Base-by-base conservation (phyloP, 2,329 filamentous ascomycete genomes). In the Fusarium gaditjirri region DNA sequence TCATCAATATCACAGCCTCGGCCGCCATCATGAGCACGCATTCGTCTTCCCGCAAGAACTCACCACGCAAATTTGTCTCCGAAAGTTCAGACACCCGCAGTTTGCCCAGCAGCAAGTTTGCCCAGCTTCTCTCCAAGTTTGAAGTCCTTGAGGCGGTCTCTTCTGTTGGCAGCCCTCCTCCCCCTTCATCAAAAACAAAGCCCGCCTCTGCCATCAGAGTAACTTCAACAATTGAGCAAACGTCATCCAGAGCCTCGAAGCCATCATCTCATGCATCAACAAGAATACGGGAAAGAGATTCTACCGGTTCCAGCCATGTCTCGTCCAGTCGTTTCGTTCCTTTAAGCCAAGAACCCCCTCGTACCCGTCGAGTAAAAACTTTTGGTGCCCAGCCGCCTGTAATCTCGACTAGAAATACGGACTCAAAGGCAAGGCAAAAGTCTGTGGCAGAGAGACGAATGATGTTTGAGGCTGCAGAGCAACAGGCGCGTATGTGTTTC, bases 61-160 rank as follows among this genome's bases (percentile, higher is more conserved):
- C 67, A 19, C 61, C 68, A 8, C 62, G 55, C 35, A 71, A 66
- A 21, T 59, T 60, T 27, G 56, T 55, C n/a, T 59, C 57, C 17
- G 52, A 70, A 21, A 46, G 39, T 27, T 61, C 58, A 39, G 65
- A 50, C 3, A 33, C 52, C 29, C 71, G 44, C 17, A 56, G 58
- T 25, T 52, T 63, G 25, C 25, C 54, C 25, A 50, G 61, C 6
- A 68, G 70, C 17, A 74, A 60, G 16, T 64, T 82, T 29, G 77
- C 80, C 39, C 76, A 79, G 33, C 77, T 82, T 21, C 76, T 82
- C 1, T 80, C 79, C n/a, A 81, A 78, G 44, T 82, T 81, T 41
- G 81, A 82, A 67, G 66, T 70, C n/a, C 70, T 80, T 7, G 78
- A 80, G 52, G 71, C 71, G 11, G 62, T 58, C 14, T 61, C 68